Evolutionary conservation across 2,329 filamentous ascomycete genomes (phyloP).

Genomic region (Cordyceps sp.): DNA sequence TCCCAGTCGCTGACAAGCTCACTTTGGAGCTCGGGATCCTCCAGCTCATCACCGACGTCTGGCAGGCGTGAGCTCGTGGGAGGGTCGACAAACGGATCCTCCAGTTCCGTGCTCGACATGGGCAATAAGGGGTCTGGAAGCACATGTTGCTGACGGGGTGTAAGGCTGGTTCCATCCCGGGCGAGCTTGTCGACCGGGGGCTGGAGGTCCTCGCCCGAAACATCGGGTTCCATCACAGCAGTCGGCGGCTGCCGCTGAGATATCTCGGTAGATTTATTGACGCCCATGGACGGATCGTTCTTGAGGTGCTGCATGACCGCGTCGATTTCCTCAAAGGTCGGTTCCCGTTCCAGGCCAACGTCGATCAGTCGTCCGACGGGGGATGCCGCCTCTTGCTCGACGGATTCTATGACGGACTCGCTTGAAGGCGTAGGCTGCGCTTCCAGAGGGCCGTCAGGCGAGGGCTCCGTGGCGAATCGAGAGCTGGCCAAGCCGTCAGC

Average conservation of each 20-base stretch:
- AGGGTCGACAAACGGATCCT: constrained; percentile 44
- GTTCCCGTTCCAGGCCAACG: constrained; percentile 15
- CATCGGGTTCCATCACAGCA: constrained; percentile 15
- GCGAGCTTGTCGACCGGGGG: constrained; percentile 33
- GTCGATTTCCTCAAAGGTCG: constrained; percentile 72
- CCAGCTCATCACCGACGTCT: constrained; percentile 29
- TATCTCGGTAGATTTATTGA: constrained; percentile 42
- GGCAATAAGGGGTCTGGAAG: constrained; percentile 28
- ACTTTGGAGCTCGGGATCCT: constrained; percentile 23
- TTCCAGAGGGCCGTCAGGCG: constrained; percentile 9
- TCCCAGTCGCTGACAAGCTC: constrained; percentile 83
- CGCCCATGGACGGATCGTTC: constrained; percentile 54
- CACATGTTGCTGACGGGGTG: constrained; percentile 37
- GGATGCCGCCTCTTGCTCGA: constrained; percentile 10
- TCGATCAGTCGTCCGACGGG: not conserved
- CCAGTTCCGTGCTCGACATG: constrained; percentile 36
- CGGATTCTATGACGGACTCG: constrained; percentile 11
- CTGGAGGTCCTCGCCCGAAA: constrained; percentile 35
- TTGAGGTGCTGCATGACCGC: constrained; percentile 77
- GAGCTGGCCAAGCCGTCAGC: constrained; percentile 25
- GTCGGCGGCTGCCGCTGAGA: constrained; percentile 21
- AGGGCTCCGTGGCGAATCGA: constrained; percentile 24
- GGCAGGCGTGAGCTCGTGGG: constrained; percentile 29
- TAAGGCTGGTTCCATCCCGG: constrained; percentile 60
- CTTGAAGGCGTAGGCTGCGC: constrained; percentile 6